Evolutionary conservation across 2,329 filamentous ascomycete genomes (phyloP), one percentile per base, ranked within the genome.

Genomic region (Aspergillus neoniger): DNA sequence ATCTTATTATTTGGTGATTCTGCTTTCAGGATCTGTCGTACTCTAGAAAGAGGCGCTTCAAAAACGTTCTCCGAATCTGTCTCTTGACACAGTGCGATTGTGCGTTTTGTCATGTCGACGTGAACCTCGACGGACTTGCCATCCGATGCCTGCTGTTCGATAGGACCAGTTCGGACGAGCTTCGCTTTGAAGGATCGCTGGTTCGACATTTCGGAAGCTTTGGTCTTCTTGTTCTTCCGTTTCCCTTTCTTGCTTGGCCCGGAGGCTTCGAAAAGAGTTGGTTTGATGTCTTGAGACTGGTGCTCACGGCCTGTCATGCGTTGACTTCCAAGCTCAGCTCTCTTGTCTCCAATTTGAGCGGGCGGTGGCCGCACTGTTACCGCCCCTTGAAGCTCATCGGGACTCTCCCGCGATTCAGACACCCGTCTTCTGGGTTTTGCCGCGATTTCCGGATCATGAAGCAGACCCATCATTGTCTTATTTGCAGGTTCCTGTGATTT

Each of bases 351-450:
- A 32, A 49, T 28, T 15, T 69, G 50, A n/a, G 44, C 38, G 5
- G 52, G 61, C 8, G 67, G 66, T 23, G 64, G 68, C 4, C 60
- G 54, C 39, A 71, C 72, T 5, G 76, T 76, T 41, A 66, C 72
- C 9, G 68, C 74, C 10, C 75, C 76, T 58, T 79, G 77, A 2
- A 79, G 61, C 58, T 75, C 77, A 67, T 79, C 77, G 5, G 76
- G 68, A 57, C 77, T 79, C 41, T 78, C 76, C 41, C 69, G 66
- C n/a, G 57, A 51, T 23, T 63, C 65, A 17, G 57, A 59, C 38
- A 23, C 14, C 17, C 50, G 64, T 32, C 7, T 59, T 41, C 2
- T 36, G 32, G 32, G 10, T 36, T 36, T 36, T 36, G 32, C 32
- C 32, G 32, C 30, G 57, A 51, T 63, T 57, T 12, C 15, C 25